Evolutionary conservation across 495 filamentous ascomycete genomes (phyloP), one percentile per base, ranked within the genome.

Genomic region (Collariella sp.): DNA sequence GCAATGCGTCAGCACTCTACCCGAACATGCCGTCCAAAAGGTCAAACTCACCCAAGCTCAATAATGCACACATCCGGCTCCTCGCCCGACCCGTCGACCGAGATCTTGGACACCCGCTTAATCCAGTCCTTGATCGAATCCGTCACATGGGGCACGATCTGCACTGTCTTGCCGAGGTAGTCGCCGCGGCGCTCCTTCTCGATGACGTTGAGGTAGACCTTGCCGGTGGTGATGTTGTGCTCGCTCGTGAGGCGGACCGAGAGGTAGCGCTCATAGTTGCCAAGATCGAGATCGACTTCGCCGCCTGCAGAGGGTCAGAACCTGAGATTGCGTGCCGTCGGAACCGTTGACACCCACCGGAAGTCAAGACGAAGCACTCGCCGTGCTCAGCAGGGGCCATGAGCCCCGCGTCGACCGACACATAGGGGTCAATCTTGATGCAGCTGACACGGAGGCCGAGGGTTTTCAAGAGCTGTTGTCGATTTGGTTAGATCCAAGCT

Each of bases 201-300:
- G 55, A 95, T 91, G 19, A 96, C 93, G 56, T 85, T 79, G 65
- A 88, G 76, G 70, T 95, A 96, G 56, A 96, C 86, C 76, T 96
- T 97, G 56, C 93, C 93, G 10, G 91, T 95, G 20, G 91, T 96
- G 70, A 96, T 93, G 65, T 95, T 95, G 72, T 88, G 86, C 53
- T 93, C 87, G 18, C 81, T 73, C 6, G 78, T 84, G 23, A 95
- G 78, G 10, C 83, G 85, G 51, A 87, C 77, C 44, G 56, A 60
- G 7, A 75, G 67, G 31, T 76, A 76, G 19, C 67, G 52, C 71
- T 97, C 91, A 69, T 98, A 98, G 73, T 97, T 96, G 39, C 93
- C 93, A 18, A 98, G 79, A 68, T 98, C 93, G 11, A 98, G 79
- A 70, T 98, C 93, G 3, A 57, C 55, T 47, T 68, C 68, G 38